Conservation (phyloP, 352 stramenopile genomes). For the Pseudoperonospora humuli region DNA sequence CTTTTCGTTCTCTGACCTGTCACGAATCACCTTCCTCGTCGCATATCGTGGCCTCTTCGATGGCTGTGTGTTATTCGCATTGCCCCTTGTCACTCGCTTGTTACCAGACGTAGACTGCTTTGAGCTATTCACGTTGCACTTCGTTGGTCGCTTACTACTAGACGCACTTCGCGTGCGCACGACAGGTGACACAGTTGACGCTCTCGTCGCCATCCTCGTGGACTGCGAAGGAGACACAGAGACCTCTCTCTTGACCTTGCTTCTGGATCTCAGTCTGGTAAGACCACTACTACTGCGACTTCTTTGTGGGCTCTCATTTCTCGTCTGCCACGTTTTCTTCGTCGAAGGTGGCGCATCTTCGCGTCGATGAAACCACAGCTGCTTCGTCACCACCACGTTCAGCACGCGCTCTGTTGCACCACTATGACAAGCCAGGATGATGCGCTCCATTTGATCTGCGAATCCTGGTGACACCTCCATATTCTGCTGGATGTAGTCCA, state of each 20-base stretch:
- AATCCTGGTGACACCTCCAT: conserved; percentile 43
- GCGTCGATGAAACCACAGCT: conserved; percentile 45
- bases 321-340: neutral
- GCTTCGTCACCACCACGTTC: conserved; percentile 47
- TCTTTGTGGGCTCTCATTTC: conserved; percentile 1
- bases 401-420: conserved; percentile 43
- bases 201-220: neutral
- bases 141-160: no score
- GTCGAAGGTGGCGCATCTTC: neutral
- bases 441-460: conserved; percentile 52
- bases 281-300: neutral
- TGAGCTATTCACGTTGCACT: no score
- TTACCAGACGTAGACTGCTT: no score
- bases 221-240: conserved; percentile 1
- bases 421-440: conserved; percentile 61
- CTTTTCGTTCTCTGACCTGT: conserved; percentile 15
- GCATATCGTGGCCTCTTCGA: conserved; percentile 22
- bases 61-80: conserved; percentile 4
- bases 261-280: no score
- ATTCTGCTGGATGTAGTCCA: conserved; percentile 52
- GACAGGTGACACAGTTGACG: no score
- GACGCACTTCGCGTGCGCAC: conserved; percentile 13
- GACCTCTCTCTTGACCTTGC: no score
- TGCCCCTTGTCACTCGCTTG: conserved; percentile 12
- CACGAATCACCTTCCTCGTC: conserved; percentile 14